phyloP scores from a whole-genome alignment of 257 asterid genomes.

The Gardenia jasminoides region DNA sequence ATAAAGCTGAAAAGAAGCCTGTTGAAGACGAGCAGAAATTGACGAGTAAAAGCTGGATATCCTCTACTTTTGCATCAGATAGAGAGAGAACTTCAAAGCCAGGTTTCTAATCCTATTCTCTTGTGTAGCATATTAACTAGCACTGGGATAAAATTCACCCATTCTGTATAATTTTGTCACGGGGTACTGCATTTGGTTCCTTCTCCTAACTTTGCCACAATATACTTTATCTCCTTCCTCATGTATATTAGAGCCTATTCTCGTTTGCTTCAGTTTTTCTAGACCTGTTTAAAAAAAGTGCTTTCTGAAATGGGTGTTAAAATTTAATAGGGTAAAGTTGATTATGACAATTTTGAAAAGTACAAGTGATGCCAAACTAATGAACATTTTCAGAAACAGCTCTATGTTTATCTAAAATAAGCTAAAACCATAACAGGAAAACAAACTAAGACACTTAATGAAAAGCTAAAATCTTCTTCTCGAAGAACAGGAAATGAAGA shows the following conservation, averaged over 20 bases:
- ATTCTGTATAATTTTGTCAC: neutral
- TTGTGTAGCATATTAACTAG: neutral
- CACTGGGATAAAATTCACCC: neutral
- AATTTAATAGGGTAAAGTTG: too few species aligned
- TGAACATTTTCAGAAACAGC: neutral
- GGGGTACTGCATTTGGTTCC: neutral
- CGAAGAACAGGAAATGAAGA: neutral
- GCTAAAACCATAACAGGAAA: neutral
- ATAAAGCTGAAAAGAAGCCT: constrained; percentile 33
- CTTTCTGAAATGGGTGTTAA: neutral
- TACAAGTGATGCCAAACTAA: neutral
- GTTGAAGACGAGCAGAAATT: constrained; percentile 37
- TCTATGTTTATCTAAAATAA: too few species aligned
- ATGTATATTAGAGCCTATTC: neutral
- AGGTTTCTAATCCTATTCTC: constrained; percentile 43
- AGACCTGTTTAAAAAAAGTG: neutral
- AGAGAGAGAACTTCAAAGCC: constrained; percentile 42
- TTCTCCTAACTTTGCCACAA: neutral
- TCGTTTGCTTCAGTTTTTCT: neutral
- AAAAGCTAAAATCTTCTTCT: neutral
- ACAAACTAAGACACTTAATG: too few species aligned
- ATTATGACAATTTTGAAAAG: neutral
- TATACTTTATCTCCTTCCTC: neutral
- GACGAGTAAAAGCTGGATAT: constrained; percentile 52
- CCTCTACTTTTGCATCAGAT: constrained; percentile 45